These are phyloP conservation scores for Mycogone perniciosa DNA, from an alignment of 2,329 filamentous ascomycete species.

Conservation along the genomic window DNA sequence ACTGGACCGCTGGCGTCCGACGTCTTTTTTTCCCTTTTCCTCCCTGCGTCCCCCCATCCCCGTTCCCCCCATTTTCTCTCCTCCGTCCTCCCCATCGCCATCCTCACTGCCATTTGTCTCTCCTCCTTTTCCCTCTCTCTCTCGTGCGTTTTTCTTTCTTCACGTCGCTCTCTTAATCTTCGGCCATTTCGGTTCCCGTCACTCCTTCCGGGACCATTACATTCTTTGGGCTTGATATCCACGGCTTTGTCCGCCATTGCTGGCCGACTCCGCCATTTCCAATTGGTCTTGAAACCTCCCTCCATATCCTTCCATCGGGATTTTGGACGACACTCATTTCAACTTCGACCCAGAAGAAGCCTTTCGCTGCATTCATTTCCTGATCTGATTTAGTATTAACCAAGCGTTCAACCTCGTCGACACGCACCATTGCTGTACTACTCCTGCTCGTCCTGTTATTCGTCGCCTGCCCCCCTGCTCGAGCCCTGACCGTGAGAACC, in stretches of 20 bases:
- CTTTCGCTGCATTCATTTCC: background rate
- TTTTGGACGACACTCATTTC: constrained; percentile 21
- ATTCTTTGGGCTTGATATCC: constrained; percentile 32
- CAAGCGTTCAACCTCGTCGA: background rate
- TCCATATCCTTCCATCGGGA: constrained; percentile 16
- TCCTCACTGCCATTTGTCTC: constrained; percentile 30
- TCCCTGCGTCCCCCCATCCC: constrained; percentile 30
- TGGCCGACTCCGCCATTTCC: constrained; percentile 11
- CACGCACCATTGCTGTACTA: background rate
- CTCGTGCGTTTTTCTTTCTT: constrained; percentile 37
- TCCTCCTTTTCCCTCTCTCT: constrained; percentile 29
- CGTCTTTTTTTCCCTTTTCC: constrained; percentile 18
- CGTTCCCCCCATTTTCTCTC: constrained; percentile 31
- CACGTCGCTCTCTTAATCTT: constrained; percentile 47
- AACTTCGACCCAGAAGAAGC: constrained; percentile 13
- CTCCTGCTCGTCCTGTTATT: background rate
- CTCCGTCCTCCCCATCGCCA: constrained; percentile 28
- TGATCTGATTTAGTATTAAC: background rate
- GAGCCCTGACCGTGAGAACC: background rate
- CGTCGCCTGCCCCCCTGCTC: background rate
- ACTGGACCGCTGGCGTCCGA: constrained; percentile 1
- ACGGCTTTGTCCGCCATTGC: constrained; percentile 13
- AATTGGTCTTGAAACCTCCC: constrained; percentile 8
- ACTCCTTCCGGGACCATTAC: constrained; percentile 46
- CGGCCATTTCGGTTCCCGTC: constrained; percentile 40